Evolutionary conservation across 129 eudicot genomes (phyloP), one percentile per base, ranked within the genome.

Genomic region (Flaveria robusta): DNA sequence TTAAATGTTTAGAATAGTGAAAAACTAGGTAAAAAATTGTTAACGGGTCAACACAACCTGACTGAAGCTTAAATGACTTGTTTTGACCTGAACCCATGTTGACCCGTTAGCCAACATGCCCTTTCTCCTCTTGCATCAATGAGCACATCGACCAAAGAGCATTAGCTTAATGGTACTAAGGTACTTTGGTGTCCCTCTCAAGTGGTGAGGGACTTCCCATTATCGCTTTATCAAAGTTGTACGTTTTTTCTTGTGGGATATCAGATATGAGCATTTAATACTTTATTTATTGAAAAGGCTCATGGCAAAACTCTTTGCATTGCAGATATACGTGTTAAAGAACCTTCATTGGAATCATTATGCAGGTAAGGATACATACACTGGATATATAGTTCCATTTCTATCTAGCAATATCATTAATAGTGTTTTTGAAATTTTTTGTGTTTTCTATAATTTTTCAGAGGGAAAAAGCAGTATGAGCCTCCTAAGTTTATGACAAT

Each of bases 251-350:
- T 26, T 62, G 41, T 62, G 67, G 69, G 14, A 16, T 34, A 64
- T 49, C 7, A n/a, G 14, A 16, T 34, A 64, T 49, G 14, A n/a
- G 26, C 50, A 10, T 42, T 11, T 71, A 9, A 9, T 26, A 18
- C 39, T 9, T 51, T 0, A 19, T 47, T 0, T 34, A 5, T 34
- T 34, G 7, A 5, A 34, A 24, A 8, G 55, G 49, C 74, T 78
- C n/a, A 65, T 16, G 22, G 43, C 31, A 26, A 18, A 56, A 66
- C n/a, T 69, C 27, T 46, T 50, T 6, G 7, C 63, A 52, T 49
- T 82, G 87, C 88, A 93, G 98, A 93, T 91, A 93, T 93, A 73
- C 84, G 87, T 54, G 98, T 93, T 76, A 93, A 91, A 85, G 98
- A 93, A 65, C 98, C 97, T 54, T 64, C 98, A 26, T 68, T 91